Evolutionary conservation across 768 basidiomycete species (phyloP), one percentile per base, ranked within the genome.

Genomic region (Auricularia auricula-judae): DNA sequence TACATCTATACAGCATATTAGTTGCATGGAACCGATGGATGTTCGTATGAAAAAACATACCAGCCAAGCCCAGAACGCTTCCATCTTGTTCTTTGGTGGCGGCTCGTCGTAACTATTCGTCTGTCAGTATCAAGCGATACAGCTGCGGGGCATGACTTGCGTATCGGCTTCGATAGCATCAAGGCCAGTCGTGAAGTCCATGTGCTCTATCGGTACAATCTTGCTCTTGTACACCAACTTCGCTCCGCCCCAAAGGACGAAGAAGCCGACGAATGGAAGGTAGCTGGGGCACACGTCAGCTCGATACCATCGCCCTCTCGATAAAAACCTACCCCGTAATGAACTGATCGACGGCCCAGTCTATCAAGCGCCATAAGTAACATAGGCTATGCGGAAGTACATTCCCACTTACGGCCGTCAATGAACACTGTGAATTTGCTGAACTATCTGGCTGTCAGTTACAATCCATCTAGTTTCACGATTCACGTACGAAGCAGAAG

Each of bases 181-280:
- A 63, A 89, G 78, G 65, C 86, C 83, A 4, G 81, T 79, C 53
- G 86, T 76, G 71, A 95, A 94, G 76, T 97, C 95, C 90, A 98
- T 94, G 42, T 95, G 85, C 23, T 80, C 71, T 0, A 85, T 67
- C 43, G 75, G 71, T 54, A 86, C 76, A 34, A 78, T 68, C 21
- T 77, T 77, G 53, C 76, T 75, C 70, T 79, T 81, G 64, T 78
- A 82, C 72, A 78, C 80, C 47, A 87, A 66, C 70, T 83, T 84
- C 66, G 86, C 82, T 18, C 74, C 79, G 43, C 80, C 7, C 74
- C 89, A 96, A 43, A 96, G 71, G 61, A 93, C 62, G 21, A 91
- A 91, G 84, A 93, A 92, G 36, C 86, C 63, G n/a, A 71, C 67
- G 36, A 69, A 63, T 47, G 88, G 89, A 54, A 93, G 72, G 74